Percentiles rank a stretch among this genome's conserved stretches.
Conservation (phyloP, 208 protist genomes). For the Acanthamoeba castellanii region DNA sequence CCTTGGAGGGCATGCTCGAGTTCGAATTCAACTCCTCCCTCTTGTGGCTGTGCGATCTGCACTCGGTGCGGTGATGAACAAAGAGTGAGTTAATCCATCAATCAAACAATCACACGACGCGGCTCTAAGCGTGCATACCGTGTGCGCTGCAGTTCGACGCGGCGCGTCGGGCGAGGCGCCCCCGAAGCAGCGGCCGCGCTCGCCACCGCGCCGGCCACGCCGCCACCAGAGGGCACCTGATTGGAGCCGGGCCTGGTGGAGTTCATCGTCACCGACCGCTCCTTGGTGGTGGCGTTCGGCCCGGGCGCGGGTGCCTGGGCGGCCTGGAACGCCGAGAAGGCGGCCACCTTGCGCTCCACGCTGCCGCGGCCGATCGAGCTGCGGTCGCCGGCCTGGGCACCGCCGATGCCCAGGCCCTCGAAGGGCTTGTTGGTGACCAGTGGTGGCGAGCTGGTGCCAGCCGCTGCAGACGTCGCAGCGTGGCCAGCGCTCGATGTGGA, state of each 20-base stretch:
- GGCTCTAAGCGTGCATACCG: background rate
- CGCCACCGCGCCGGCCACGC: background rate
- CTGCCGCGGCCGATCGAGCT: background rate
- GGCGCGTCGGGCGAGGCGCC: background rate
- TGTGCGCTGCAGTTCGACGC: background rate
- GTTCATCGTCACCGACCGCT: background rate
- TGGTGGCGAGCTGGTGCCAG: no score
- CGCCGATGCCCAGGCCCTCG: background rate
- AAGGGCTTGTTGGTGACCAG: background rate
- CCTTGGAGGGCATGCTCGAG: constrained; percentile 33
- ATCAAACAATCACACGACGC: no score
- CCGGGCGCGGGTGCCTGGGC: background rate
- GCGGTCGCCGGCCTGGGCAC: background rate
- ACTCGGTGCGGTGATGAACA: background rate
- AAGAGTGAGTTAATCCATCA: no score
- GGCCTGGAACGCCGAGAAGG: background rate
- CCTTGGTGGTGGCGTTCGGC: background rate
- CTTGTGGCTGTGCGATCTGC: constrained; percentile 25
- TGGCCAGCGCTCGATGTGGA: background rate
- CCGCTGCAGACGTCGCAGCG: no score
- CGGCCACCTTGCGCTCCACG: constrained; percentile 18
- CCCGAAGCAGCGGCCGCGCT: background rate
- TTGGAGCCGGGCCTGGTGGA: background rate
- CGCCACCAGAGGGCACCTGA: no score
- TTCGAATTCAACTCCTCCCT: background rate